Percentiles rank a stretch among this genome's conserved stretches.
Evolutionary conservation across 73 alveolate genomes (phyloP).

Genomic region (Paraurostyla sp.): DNA sequence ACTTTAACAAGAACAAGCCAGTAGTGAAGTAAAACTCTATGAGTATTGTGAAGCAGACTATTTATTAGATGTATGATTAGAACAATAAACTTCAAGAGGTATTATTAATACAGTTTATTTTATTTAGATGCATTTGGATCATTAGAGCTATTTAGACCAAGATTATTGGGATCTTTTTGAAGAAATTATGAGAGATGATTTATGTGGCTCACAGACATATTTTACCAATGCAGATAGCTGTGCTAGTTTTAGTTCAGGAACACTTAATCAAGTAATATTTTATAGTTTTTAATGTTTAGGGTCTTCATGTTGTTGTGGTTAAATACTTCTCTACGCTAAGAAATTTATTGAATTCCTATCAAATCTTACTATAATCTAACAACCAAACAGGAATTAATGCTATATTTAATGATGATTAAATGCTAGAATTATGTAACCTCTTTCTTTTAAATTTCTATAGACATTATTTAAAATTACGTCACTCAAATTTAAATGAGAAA

Average conservation of each 20-base stretch:
- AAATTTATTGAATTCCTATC: background rate
- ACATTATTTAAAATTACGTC: conserved; percentile 43
- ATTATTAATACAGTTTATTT: background rate
- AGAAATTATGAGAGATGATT: conserved; percentile 16
- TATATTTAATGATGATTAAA: background rate
- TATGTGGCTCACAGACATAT: background rate
- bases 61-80: conserved; percentile 34
- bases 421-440: conserved; percentile 14
- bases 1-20: conserved; percentile 20
- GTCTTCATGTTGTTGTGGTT: conserved; percentile 45
- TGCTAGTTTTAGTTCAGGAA: conserved; percentile 50
- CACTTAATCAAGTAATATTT: background rate
- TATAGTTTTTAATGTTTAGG: background rate
- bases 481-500: conserved; percentile 17
- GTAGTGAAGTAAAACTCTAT: background rate
- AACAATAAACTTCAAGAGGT: conserved; percentile 51
- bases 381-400: background rate
- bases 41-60: conserved; percentile 1
- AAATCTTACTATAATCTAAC: background rate
- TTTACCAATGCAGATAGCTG: conserved; percentile 1
- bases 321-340: conserved; percentile 60
- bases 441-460: background rate
- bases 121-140: conserved; percentile 52
- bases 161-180: conserved; percentile 22
- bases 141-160: background rate